Conservation (phyloP, 441 rosid genomes). For the Populus hybrid region DNA sequence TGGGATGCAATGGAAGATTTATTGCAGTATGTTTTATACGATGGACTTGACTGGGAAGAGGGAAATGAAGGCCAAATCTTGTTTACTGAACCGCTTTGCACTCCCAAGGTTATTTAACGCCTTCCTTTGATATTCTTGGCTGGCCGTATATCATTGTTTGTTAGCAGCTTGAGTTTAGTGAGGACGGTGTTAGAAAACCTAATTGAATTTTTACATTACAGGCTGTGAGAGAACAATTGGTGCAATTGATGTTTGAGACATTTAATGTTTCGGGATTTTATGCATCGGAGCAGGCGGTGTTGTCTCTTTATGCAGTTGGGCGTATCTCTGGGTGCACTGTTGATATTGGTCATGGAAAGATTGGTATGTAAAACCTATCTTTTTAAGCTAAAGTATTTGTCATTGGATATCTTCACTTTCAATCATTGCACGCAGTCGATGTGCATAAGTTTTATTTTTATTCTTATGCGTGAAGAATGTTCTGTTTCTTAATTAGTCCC, state of each 20-base stretch:
- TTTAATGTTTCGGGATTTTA: conserved; percentile 95
- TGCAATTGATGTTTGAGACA: conserved; percentile 94
- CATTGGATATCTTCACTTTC: not conserved
- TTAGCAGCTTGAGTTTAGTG: not conserved
- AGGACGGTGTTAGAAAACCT: not conserved
- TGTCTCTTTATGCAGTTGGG: conserved; percentile 94
- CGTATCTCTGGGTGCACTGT: conserved; percentile 98
- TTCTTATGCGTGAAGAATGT: not conserved
- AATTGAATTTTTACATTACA: conserved; percentile 21
- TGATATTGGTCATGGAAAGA: conserved; percentile 98
- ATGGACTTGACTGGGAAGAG: conserved; percentile 95
- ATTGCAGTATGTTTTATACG: conserved; percentile 77
- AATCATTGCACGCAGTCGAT: not conserved
- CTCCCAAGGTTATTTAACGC: conserved; percentile 69
- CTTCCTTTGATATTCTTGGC: not conserved
- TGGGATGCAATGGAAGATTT: conserved; percentile 99
- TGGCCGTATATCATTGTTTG: not conserved
- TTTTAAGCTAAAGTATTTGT: conserved; percentile 1
- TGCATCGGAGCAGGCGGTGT: conserved; percentile 96
- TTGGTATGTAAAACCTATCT: conserved; percentile 42
- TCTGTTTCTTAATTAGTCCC: not conserved
- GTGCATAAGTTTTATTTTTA: not conserved
- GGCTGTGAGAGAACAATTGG: conserved; percentile 90
- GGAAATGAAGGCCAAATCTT: conserved; percentile 96
- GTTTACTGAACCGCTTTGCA: conserved; percentile 84